Evolutionary conservation across 768 basidiomycete species (phyloP), one percentile per base, ranked within the genome.

Genomic region (Boletus pseudopeckii): DNA sequence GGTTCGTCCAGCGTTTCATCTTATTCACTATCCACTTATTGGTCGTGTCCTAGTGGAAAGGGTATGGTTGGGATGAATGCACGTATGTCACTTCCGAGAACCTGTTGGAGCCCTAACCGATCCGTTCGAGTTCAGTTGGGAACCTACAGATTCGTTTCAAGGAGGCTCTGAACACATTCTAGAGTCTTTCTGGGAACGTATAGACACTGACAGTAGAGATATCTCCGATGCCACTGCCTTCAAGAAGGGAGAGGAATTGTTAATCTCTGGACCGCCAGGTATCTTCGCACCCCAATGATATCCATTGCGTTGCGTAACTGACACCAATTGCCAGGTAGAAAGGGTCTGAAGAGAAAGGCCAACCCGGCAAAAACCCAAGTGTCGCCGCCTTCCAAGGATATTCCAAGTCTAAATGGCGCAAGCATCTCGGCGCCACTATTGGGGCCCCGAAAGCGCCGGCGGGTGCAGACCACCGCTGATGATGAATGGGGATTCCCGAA

Each of bases 241-340:
- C 72, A 71, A 72, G 40, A 69, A 63, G 18, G 81, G 80, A 48
- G 85, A 88, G 54, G 74, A 75, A 39, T 72, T 88, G 47, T 56
- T 78, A 28, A 77, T 78, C 17, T 69, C 75, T 20, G 85, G 86
- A 0, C 85, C 85, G 43, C 85, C 85, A 46, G 77, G 85, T 86
- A 72, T 55, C 67, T 33, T 43, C 24, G 17, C 30, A 5, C 6
- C 17, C 4, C 22, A 5, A 36, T 24, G 5, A 11, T n/a, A 32
- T 49, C n/a, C 18, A 17, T 49, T 42, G 2, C 14, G 24, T 22
- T 2, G 32, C 22, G 32, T 42, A 1, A 30, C 44, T 67, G 47
- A 63, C 41, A 15, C 15, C 11, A 18, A 6, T 37, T 32, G 3
- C 10, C 22, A 71, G 68, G 56, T 26, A 56, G 42, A 48, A 70